A percentile compares a stretch with the other conserved stretches of the same genome.
These are phyloP conservation scores for Blastobotrys apis DNA, from an alignment of 1,139 yeast species.

Conservation along the genomic window DNA sequence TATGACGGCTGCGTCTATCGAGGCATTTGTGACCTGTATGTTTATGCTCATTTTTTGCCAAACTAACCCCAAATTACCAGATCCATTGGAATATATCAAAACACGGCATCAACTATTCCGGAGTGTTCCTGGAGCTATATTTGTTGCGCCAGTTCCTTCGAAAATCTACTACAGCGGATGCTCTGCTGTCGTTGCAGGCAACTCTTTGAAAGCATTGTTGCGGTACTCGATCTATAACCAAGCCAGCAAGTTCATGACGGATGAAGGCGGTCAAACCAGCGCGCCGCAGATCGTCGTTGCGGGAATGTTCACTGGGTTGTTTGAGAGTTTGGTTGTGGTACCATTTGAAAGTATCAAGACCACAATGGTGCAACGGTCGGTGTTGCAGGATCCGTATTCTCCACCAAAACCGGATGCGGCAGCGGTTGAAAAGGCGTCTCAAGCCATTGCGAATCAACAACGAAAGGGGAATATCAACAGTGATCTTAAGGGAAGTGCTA, in stretches of 20 bases:
- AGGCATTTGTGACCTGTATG: slow-evolving; percentile 59
- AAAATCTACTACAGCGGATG: slow-evolving; percentile 66
- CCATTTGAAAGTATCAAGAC: slow-evolving; percentile 88
- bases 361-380: slow-evolving; percentile 62
- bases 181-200: slow-evolving; percentile 75
- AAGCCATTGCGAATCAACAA: too few relatives aligned
- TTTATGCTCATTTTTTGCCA: background rate
- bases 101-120: slow-evolving; percentile 63
- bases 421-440: background rate
- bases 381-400: slow-evolving; percentile 3
- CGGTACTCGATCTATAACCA: slow-evolving; percentile 72
- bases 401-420: slow-evolving; percentile 2
- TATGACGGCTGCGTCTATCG: slow-evolving; percentile 65
- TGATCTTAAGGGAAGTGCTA: background rate
- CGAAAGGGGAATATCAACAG: background rate
- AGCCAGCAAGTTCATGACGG: slow-evolving; percentile 70
- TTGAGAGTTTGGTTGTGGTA: slow-evolving; percentile 74
- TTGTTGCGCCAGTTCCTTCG: slow-evolving; percentile 39
- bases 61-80: slow-evolving; percentile 21
- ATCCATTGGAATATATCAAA: slow-evolving; percentile 81
- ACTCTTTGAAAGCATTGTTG: slow-evolving; percentile 64
- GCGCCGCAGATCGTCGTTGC: slow-evolving; percentile 53
- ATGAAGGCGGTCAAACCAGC: slow-evolving; percentile 24
- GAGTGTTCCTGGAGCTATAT: slow-evolving; percentile 40
- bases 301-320: slow-evolving; percentile 66